Conservation (phyloP, 257 asterid genomes). For the Galeopsis tetrahit region DNA sequence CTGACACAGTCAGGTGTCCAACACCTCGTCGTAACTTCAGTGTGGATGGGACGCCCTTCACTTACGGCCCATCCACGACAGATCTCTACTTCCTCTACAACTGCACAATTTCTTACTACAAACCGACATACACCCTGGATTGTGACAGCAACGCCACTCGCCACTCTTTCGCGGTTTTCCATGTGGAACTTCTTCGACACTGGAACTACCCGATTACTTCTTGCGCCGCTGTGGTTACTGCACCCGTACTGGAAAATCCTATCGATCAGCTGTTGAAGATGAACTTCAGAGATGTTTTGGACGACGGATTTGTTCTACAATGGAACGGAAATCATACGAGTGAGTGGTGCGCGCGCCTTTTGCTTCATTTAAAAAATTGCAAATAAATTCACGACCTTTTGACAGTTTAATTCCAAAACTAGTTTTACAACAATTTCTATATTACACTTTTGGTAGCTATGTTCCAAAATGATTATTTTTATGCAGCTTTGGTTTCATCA, state of each 20-base stretch:
- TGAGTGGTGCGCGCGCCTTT: slow-evolving; percentile 27
- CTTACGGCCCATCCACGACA: slow-evolving; percentile 51
- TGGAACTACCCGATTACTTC: slow-evolving; percentile 44
- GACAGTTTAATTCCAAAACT: no score
- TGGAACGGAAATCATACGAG: slow-evolving; percentile 41
- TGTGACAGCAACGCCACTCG: slow-evolving; percentile 47
- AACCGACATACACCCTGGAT: slow-evolving; percentile 41
- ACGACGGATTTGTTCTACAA: slow-evolving; percentile 49
- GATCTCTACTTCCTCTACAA: slow-evolving; percentile 58
- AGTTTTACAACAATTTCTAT: no score
- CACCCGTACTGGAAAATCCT: slow-evolving; percentile 40
- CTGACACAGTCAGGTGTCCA: slow-evolving; percentile 28
- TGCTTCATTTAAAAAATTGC: neutral
- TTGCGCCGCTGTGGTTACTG: slow-evolving; percentile 43
- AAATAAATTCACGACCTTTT: neutral
- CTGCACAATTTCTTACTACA: slow-evolving; percentile 46
- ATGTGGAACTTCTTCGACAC: slow-evolving; percentile 41
- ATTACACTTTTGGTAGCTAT: no score
- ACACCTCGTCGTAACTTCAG: slow-evolving; percentile 45
- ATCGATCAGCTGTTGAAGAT: slow-evolving; percentile 32
- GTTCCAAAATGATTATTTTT: no score
- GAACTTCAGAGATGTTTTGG: slow-evolving; percentile 42
- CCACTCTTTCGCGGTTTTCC: slow-evolving; percentile 54
- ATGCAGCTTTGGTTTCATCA: no score
- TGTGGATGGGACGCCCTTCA: slow-evolving; percentile 46